Evolutionary conservation across 2,329 filamentous ascomycete species (phyloP), one percentile per base, ranked within the genome.

Genomic region (Aspergillus sp.): DNA sequence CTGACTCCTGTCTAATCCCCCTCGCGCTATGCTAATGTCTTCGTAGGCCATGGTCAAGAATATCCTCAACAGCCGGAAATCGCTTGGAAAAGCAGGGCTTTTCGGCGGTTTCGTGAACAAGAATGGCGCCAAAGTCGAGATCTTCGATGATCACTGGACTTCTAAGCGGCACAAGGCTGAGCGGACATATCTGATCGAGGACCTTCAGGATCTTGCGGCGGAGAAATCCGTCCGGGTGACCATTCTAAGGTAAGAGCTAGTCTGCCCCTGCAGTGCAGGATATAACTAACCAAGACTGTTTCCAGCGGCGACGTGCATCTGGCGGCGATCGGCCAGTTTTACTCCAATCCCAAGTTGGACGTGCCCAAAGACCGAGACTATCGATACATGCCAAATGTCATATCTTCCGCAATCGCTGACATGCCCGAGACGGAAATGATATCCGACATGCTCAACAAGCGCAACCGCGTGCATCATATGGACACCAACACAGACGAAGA

Each of bases 141-240:
- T 98, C 13, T 81, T 97, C 9, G 94, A 97, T 72, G 95, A 98
- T 75, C 94, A 99, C 73, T 99, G 95, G 95, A 97, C 94, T 0
- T 91, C 94, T 39, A 96, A 92, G 73, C 91, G 92, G 72, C 93
- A 98, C 80, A 99, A 98, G 74, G 84, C 87, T 25, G 95, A 99
- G 77, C 87, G 95, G 54, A 91, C 89, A 63, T 89, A 91, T 76
- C 83, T 98, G 63, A 87, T 99, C 43, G 90, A 95, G 72, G 92
- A 97, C 69, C 81, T 99, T 25, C 96, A 99, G 76, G 92, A 97
- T 70, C 83, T 99, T 61, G 93, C 96, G 8, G 92, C 91, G 21
- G 92, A 95, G 74, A 96, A 96, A 74, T 97, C 92, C 13, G 86
- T 97, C 54, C 89, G 95, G 47, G 83, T 99, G 55, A 98, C 94